These are phyloP conservation scores for Nicotiana attenuata DNA, from an alignment of 257 asterid genomes.

Conservation along the genomic window DNA sequence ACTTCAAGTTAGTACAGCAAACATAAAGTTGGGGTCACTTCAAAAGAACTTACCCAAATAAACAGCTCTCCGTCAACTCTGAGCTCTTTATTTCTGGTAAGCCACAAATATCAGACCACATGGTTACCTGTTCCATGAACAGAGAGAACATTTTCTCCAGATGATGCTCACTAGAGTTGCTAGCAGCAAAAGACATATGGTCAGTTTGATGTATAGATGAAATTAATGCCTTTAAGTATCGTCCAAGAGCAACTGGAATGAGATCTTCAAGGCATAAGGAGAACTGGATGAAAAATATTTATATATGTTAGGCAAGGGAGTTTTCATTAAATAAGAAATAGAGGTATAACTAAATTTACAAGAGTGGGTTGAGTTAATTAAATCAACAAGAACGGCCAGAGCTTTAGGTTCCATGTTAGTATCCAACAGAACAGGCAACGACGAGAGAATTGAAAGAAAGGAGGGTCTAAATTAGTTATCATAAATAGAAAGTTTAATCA, in stretches of 20 bases:
- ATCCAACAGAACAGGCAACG: conserved; percentile 2
- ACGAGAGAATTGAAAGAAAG: background rate
- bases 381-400: background rate
- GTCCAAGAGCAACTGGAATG: conserved; percentile 83
- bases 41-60: conserved; percentile 53
- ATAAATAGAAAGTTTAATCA: background rate
- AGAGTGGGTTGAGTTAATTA: background rate
- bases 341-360: background rate
- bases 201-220: conserved; percentile 43
- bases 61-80: conserved; percentile 68
- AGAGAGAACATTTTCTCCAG: conserved; percentile 84
- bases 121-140: conserved; percentile 79
- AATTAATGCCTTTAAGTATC: conserved; percentile 74
- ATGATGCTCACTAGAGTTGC: conserved; percentile 44
- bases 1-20: background rate
- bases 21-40: background rate
- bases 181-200: conserved; percentile 27
- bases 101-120: conserved; percentile 86
- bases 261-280: conserved; percentile 95
- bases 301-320: background rate
- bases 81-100: conserved; percentile 75
- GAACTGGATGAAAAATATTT: conserved; percentile 55
- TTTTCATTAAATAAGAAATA: background rate
- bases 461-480: background rate
- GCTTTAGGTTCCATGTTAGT: background rate